A percentile compares a stretch with the other conserved stretches of the same genome.
phyloP scores from a whole-genome alignment of 768 basidiomycete species.

The Xanthoconium stramineum region DNA sequence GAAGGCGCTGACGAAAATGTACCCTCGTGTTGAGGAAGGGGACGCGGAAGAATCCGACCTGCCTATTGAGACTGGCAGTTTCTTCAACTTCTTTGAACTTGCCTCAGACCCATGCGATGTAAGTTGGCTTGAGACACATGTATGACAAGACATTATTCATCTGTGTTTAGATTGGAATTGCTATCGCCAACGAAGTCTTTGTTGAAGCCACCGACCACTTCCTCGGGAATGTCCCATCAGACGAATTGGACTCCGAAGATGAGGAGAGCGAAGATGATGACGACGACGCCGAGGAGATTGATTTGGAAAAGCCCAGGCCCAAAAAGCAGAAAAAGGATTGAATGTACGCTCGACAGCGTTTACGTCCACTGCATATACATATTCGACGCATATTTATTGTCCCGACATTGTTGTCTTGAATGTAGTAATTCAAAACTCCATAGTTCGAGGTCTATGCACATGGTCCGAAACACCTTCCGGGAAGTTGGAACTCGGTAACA shows the following conservation, averaged over 20 bases:
- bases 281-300: constrained; percentile 82
- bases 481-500: background rate
- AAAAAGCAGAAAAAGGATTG: constrained; percentile 62
- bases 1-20: constrained; percentile 74
- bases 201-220: constrained; percentile 81
- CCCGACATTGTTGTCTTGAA: constrained; percentile 7
- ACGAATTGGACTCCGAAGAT: constrained; percentile 62
- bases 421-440: background rate
- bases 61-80: constrained; percentile 69
- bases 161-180: constrained; percentile 56
- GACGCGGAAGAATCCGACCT: constrained; percentile 54
- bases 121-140: constrained; percentile 24
- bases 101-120: constrained; percentile 67
- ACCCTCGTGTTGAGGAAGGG: constrained; percentile 63
- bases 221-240: constrained; percentile 60
- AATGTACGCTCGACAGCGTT: constrained; percentile 16
- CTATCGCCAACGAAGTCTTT: constrained; percentile 76
- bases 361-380: constrained; percentile 12
- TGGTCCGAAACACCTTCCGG: background rate
- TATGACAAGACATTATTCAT: constrained; percentile 10
- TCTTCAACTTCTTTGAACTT: constrained; percentile 85
- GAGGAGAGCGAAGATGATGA: constrained; percentile 70
- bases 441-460: constrained; percentile 1
- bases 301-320: constrained; percentile 76
- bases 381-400: constrained; percentile 27